Base-by-base conservation (phyloP, 139 green algal genomes). In the Picocystis salinarum region DNA sequence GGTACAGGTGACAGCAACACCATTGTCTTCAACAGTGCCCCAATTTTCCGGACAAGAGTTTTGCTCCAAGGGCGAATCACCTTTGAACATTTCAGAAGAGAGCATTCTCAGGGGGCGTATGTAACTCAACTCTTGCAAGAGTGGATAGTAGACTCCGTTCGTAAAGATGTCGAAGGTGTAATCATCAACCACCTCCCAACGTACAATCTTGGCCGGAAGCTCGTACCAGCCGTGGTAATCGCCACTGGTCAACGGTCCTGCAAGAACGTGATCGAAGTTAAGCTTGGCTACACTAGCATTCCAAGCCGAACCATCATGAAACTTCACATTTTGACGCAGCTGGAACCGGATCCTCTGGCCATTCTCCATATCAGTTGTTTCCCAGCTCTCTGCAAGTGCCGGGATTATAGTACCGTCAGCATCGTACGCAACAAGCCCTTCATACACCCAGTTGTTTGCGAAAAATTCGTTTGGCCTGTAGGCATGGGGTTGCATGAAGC, bases 391-490 rank as follows among this genome's bases (percentile, higher is more conserved):
- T 9, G 45, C 45, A 40, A 53, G 45, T n/a, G 45, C 29, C 7
- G 45, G 45, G 13, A 51, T 11, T 12, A 53, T 55, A 7, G 45
- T 11, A 7, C 45, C 45, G 7, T 12, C 34, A 9, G 23, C 7
- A 11, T 37, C 45, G 39, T 53, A 53, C 20, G 23, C 23, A 7
- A 53, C 45, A 12, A 53, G 45, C 23, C 45, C 45, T 11, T 53
- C 45, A 20, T 53, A 53, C 23, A 53, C 20, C 45, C 45, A 53
- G 45, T 53, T 53, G 45, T 53, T 53, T 19, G 26, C 29, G 45
- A 53, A 53, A 17, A 53, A 50, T 37, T 53, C 45, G 45, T 53
- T 53, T 6, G 45, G 45, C 12, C 23, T 10, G 45, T 53, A 53
- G 36, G 18, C 11, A 12, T 53, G 45, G 31, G 45, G 45, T 11